Percentiles rank a stretch among this genome's conserved stretches.
Conservation (phyloP, 257 asterid species). For the Nicotiana knightiana region DNA sequence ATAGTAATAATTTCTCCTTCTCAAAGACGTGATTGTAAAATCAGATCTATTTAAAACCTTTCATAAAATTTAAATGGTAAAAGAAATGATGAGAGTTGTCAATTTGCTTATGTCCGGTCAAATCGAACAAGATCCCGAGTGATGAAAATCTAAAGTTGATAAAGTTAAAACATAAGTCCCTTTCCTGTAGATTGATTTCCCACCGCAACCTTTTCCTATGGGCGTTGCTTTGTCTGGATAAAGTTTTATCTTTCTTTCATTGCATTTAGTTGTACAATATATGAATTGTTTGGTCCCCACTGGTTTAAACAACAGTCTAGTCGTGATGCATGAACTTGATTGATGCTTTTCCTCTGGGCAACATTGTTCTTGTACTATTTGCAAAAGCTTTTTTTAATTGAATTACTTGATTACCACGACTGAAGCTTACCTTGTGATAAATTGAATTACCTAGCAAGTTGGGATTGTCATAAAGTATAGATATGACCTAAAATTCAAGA, state of each 20-base stretch:
- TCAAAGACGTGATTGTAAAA: neutral
- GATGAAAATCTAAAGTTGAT: neutral
- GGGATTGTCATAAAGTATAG: neutral
- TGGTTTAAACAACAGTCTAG: neutral
- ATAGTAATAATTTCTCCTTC: neutral
- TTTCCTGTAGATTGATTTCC: constrained; percentile 16
- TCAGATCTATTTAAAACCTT: neutral
- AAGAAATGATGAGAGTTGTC: neutral
- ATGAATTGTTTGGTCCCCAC: constrained; percentile 7
- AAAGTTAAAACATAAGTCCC: neutral
- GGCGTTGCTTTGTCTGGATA: neutral
- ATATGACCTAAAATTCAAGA: too few relatives aligned
- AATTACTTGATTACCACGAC: neutral
- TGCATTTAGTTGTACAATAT: neutral
- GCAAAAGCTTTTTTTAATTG: neutral
- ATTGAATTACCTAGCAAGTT: neutral
- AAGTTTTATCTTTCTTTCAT: neutral
- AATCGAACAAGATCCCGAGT: neutral
- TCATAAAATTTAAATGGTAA: neutral
- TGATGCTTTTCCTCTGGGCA: neutral
- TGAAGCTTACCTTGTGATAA: neutral
- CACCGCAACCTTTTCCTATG: constrained; percentile 11
- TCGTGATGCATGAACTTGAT: constrained; percentile 6
- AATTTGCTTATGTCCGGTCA: neutral
- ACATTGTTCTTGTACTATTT: neutral